Conservation (phyloP, 2,329 filamentous ascomycete species). For the Trichoderma atroviride region DNA sequence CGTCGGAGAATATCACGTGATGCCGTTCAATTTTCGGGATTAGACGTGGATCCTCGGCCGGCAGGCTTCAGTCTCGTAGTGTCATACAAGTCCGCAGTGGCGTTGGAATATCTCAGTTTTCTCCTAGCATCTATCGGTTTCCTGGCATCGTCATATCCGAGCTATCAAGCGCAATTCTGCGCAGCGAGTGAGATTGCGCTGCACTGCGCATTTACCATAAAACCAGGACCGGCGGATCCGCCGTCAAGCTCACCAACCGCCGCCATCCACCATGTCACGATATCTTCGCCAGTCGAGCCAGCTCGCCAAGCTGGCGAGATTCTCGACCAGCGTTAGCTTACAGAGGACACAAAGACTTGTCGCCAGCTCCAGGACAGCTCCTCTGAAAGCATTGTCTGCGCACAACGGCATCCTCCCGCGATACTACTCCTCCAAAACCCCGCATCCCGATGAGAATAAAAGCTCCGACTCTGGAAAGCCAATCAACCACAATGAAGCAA, state of each 20-base stretch:
- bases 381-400: conserved; percentile 41
- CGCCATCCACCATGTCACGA: conserved; percentile 60
- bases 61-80: conserved; percentile 27
- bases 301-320: conserved; percentile 63
- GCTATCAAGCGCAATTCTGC: conserved; percentile 30
- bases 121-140: conserved; percentile 11
- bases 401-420: conserved; percentile 42
- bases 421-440: conserved; percentile 44
- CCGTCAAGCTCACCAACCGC: conserved; percentile 36
- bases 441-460: conserved; percentile 43
- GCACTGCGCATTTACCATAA: conserved; percentile 29
- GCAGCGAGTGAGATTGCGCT: conserved; percentile 41
- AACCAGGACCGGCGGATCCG: conserved; percentile 41
- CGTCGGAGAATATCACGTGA: conserved; percentile 36
- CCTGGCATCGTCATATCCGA: conserved; percentile 20
- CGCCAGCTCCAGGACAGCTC: conserved; percentile 37
- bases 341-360: conserved; percentile 48
- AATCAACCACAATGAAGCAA: conserved; percentile 34
- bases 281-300: conserved; percentile 68
- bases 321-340: conserved; percentile 55
- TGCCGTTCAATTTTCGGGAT: conserved; percentile 37
- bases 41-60: conserved; percentile 24
- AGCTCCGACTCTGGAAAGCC: conserved; percentile 18
- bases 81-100: conserved; percentile 27
- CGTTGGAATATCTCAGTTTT: conserved; percentile 25